Evolutionary conservation across 2,329 filamentous ascomycete species (phyloP), one percentile per base, ranked within the genome.

Genomic region (Colletotrichum spaethianum): DNA sequence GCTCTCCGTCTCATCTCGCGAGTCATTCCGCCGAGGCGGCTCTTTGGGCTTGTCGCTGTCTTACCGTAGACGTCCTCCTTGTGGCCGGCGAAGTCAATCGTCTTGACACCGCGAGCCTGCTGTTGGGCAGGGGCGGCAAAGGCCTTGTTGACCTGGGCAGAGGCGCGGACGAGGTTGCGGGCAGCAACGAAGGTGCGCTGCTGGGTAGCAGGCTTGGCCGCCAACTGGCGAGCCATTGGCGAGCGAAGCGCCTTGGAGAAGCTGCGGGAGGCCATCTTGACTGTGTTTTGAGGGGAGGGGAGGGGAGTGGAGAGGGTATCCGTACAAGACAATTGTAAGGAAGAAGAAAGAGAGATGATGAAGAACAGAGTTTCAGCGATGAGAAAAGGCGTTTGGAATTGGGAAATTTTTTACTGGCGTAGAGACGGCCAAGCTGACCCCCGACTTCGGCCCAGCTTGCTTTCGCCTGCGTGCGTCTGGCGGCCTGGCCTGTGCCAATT

Each of bases 21-120:
- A 74, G 63, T 72, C 70, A 63, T 67, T 72, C n/a, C n/a, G 14
- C 14, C 23, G 20, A 31, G 16, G 50, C n/a, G 26, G 38, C 50
- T 60, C 61, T 31, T 68, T 40, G 18, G 33, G n/a, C 8, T 59
- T 53, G 50, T 48, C 42, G 20, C n/a, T 18, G 74, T 81, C 90
- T 79, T 86, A 97, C 94, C 94, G 83, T 94, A 98, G 83, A 99
- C 96, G 77, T 92, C 91, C 91, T 99, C 96, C 88, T 97, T 96
- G 83, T 90, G 89, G 81, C 95, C 96, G 78, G 96, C 96, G 85
- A 99, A 99, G 91, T 98, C 95, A 85, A 99, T 96, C 79, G 96
- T 98, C 94, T 99, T 98, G 82, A 98, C 87, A 84, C 96, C 96
- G 82, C 96, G 93, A 77, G 90, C 87, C 88, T 94, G 93, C 83